Conservation (phyloP, 2,329 filamentous ascomycete species). For the Lachnellula cervina region DNA sequence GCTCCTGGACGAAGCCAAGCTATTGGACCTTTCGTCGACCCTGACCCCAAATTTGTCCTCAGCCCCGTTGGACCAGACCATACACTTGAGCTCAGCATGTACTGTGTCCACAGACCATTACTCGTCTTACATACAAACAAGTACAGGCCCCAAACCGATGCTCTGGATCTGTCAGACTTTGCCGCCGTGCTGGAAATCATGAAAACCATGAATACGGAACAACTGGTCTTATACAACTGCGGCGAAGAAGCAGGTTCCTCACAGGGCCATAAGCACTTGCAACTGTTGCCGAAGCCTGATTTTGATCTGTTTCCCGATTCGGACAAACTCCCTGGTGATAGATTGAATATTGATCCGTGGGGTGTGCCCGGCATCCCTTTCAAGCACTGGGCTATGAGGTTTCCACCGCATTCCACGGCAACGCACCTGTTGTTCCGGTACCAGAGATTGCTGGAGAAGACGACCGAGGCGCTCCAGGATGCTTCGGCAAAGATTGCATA, state of each 20-base stretch:
- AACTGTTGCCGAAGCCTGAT: background rate
- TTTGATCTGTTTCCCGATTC: background rate
- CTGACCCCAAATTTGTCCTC: background rate
- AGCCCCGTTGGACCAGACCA: background rate
- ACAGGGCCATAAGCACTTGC: background rate
- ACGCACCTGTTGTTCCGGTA: background rate
- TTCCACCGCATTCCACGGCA: background rate
- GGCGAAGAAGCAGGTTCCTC: background rate
- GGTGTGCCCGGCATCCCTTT: background rate
- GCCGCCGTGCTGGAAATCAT: background rate
- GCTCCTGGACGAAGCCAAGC: background rate
- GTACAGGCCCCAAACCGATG: background rate
- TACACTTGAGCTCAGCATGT: background rate
- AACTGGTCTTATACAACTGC: background rate
- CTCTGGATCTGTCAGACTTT: background rate
- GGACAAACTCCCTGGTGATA: background rate
- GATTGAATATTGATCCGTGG: background rate
- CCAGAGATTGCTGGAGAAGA: background rate
- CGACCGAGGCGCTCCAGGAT: background rate
- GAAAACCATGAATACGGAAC: background rate
- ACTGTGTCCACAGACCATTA: background rate
- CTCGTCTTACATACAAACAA: background rate
- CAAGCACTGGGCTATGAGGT: background rate
- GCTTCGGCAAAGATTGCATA: background rate
- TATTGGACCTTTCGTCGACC: background rate